Percentiles rank a stretch among this genome's conserved stretches.
Conservation (phyloP, 2,329 filamentous ascomycete genomes). For the Chaetomiaceae sp. region DNA sequence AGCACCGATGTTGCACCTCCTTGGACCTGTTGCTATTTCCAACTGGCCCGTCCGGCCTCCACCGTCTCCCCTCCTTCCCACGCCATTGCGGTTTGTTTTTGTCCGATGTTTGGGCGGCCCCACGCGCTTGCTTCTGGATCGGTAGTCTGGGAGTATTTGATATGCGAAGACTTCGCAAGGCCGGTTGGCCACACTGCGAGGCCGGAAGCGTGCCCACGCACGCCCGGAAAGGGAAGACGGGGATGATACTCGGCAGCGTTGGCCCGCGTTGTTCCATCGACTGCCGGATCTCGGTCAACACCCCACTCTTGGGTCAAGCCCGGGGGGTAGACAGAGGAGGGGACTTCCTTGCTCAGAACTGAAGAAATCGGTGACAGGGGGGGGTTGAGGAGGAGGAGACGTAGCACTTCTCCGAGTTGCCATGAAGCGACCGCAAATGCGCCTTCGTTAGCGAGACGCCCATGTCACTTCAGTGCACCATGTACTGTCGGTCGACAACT, state of each 20-base stretch:
- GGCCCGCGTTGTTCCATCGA: slow-evolving; percentile 9
- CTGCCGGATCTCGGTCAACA: slow-evolving; percentile 20
- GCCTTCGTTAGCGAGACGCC: slow-evolving; percentile 33
- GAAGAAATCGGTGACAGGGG: neutral
- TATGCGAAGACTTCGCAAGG: neutral
- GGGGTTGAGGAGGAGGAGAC: slow-evolving; percentile 17
- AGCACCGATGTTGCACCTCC: slow-evolving; percentile 19
- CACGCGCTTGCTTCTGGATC: neutral
- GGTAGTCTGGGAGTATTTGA: neutral
- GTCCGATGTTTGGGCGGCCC: slow-evolving; percentile 20
- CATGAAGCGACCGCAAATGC: slow-evolving; percentile 28
- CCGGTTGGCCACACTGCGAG: neutral
- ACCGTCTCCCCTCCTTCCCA: slow-evolving; percentile 6
- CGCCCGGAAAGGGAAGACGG: neutral
- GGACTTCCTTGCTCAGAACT: slow-evolving; percentile 33
- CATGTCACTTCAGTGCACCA: slow-evolving; percentile 3
- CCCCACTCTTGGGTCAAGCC: slow-evolving; percentile 11
- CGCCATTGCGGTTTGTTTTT: slow-evolving; percentile 17
- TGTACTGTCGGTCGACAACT: neutral
- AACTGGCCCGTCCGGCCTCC: slow-evolving; percentile 11
- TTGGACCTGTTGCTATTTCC: slow-evolving; percentile 14
- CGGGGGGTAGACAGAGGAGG: slow-evolving; percentile 24
- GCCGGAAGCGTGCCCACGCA: neutral
- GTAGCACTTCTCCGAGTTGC: slow-evolving; percentile 27
- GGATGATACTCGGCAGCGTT: slow-evolving; percentile 15